These are phyloP conservation scores for Hymenoscyphus fraxineus DNA, from an alignment of 2,329 filamentous ascomycete species.

Conservation along the genomic window DNA sequence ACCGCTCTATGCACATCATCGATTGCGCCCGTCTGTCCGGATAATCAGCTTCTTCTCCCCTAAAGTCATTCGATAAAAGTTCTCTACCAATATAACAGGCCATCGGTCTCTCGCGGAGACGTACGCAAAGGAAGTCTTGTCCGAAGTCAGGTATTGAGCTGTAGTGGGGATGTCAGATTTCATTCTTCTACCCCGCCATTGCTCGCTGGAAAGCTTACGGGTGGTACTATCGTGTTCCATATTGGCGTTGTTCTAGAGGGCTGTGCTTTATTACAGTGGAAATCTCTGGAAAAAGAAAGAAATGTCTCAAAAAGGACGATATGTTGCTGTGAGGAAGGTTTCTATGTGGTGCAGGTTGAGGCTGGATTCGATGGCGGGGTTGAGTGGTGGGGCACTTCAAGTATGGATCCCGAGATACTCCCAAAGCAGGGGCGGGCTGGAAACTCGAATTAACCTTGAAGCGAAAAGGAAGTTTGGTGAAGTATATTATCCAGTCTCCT, in stretches of 20 bases:
- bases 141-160: slow-evolving; percentile 54
- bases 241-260: background rate
- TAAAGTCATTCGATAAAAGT: too few relatives aligned
- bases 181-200: background rate
- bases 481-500: too few relatives aligned
- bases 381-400: slow-evolving; percentile 1
- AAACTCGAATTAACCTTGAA: too few relatives aligned
- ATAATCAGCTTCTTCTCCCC: slow-evolving; percentile 21
- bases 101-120: slow-evolving; percentile 82
- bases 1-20: slow-evolving; percentile 87
- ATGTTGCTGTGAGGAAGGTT: too few relatives aligned
- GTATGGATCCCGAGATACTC: too few relatives aligned
- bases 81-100: slow-evolving; percentile 80
- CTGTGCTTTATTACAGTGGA: background rate
- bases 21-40: slow-evolving; percentile 74
- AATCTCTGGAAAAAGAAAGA: too few relatives aligned
- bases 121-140: slow-evolving; percentile 82
- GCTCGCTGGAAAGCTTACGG: slow-evolving; percentile 46
- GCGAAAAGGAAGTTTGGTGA: too few relatives aligned
- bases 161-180: background rate
- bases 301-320: too few relatives aligned
- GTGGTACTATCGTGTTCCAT: slow-evolving; percentile 77
- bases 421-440: too few relatives aligned
- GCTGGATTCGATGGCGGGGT: slow-evolving; percentile 7
- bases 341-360: background rate